These are phyloP conservation scores for Moricandia moricandioides DNA, from an alignment of 345 rosid species.

Conservation along the genomic window DNA sequence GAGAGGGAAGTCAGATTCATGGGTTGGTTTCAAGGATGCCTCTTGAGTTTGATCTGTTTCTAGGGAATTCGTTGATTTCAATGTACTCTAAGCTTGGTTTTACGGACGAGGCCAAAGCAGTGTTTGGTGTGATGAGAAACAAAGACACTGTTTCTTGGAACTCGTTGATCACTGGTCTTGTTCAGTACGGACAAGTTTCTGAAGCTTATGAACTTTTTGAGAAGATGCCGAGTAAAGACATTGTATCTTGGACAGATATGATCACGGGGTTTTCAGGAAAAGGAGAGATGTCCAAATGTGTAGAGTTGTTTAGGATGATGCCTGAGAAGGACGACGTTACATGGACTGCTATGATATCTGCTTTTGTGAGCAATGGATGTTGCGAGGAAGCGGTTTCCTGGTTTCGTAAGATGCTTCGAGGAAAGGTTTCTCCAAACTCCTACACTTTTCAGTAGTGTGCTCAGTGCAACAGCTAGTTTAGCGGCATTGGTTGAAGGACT, in stretches of 20 bases:
- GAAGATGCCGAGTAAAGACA: constrained; percentile 63
- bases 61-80: constrained; percentile 57
- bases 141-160: constrained; percentile 73
- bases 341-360: constrained; percentile 76
- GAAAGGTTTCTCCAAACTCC: constrained; percentile 48
- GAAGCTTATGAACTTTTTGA: constrained; percentile 58
- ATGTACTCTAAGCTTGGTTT: too few species aligned
- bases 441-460: constrained; percentile 60
- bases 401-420: constrained; percentile 56
- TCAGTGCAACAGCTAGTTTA: constrained; percentile 68
- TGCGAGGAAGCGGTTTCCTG: constrained; percentile 55
- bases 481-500: constrained; percentile 56
- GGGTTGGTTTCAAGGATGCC: constrained; percentile 49
- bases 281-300: constrained; percentile 46
- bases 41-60: constrained; percentile 49
- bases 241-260: constrained; percentile 78
- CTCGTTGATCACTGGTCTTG: constrained; percentile 60
- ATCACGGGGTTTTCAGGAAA: constrained; percentile 50
- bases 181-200: constrained; percentile 42
- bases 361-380: constrained; percentile 56
- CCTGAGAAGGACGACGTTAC: constrained; percentile 65
- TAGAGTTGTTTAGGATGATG: constrained; percentile 62
- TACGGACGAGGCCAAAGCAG: too few species aligned
- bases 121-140: too few species aligned
- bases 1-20: constrained; percentile 60